These are phyloP conservation scores for Polygonum maritimum DNA, from an alignment of 148 eudicot species.

Conservation along the genomic window DNA sequence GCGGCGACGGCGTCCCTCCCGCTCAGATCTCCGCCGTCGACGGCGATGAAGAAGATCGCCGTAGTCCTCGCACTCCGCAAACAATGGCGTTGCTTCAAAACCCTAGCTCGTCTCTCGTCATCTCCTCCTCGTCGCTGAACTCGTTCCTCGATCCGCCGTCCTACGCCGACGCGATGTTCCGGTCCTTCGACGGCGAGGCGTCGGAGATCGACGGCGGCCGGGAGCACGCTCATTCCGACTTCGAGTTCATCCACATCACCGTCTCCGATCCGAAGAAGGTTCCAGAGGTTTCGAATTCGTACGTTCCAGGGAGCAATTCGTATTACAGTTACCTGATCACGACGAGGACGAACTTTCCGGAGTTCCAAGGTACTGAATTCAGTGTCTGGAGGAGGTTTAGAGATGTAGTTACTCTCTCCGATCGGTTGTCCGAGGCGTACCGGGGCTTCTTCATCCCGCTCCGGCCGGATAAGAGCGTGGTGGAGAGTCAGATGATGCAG, in stretches of 20 bases:
- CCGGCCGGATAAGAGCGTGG: conserved; percentile 67
- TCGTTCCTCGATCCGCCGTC: conserved; percentile 92
- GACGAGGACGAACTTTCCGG: conserved; percentile 43
- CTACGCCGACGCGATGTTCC: conserved; percentile 76
- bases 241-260: conserved; percentile 49
- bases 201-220: conserved; percentile 40
- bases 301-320: conserved; percentile 54
- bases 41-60: conserved; percentile 18
- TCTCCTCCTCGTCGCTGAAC: conserved; percentile 21
- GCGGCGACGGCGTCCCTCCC: conserved; percentile 17
- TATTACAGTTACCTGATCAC: conserved; percentile 46
- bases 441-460: conserved; percentile 51
- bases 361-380: conserved; percentile 40
- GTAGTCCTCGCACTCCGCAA: background rate
- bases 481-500: conserved; percentile 75
- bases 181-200: conserved; percentile 66
- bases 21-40: conserved; percentile 45
- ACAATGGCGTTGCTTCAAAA: conserved; percentile 12
- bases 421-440: conserved; percentile 41
- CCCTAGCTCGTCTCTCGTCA: conserved; percentile 21
- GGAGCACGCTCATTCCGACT: conserved; percentile 21
- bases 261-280: conserved; percentile 82
- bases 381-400: conserved; percentile 51
- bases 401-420: conserved; percentile 48
- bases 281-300: conserved; percentile 50